Base-by-base conservation (phyloP, 257 asterid genomes). In the Nicotiana obtusifolia region DNA sequence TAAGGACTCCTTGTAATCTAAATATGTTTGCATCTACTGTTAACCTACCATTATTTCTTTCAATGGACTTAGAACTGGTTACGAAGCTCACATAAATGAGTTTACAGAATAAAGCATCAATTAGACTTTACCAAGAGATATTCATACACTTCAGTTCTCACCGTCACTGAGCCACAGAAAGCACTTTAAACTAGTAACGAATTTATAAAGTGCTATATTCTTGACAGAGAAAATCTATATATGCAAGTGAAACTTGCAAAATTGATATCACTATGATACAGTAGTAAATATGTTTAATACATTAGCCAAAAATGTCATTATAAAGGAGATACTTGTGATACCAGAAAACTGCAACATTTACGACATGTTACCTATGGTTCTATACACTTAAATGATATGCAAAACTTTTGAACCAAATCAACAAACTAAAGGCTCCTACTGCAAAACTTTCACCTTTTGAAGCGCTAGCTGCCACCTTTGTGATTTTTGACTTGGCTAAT, bases 401-500 rank as follows among this genome's bases (percentile, higher is more conserved):
- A 73, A 47, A 47, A 7, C 22, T 10, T 49, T 47, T 73, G 61
- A 24, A 73, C 6, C 59, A 16, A 10, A 69, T 5, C 77, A 37
- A 69, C 13, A 69, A 30, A 41, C 59, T n/a, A 69, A 41, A 41
- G 49, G 78, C 61, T 73, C 62, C 79, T 24, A 73, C 8, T 47
- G 61, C 15, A 73, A 49, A 22, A 73, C 26, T 47, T 73, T 47
- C 79, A 47, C 41, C 41, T 24, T 73, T 47, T 73, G 61, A 73
- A 73, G 61, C 41, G 3, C 15, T 14, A 13, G 61, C 49, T 15
- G 93, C 91, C 61, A 89, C 97, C 61, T 73, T 73, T 7, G 90
- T 85, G 71, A 95, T 98, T 88, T 89, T 93, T 52, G 94, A 98
- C 81, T 95, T 93, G 53, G 88, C 90, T 86, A 95, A 82, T 86